These are phyloP conservation scores for Carex pumila DNA, from an alignment of 176 grass and related monocot genomes.

Conservation along the genomic window DNA sequence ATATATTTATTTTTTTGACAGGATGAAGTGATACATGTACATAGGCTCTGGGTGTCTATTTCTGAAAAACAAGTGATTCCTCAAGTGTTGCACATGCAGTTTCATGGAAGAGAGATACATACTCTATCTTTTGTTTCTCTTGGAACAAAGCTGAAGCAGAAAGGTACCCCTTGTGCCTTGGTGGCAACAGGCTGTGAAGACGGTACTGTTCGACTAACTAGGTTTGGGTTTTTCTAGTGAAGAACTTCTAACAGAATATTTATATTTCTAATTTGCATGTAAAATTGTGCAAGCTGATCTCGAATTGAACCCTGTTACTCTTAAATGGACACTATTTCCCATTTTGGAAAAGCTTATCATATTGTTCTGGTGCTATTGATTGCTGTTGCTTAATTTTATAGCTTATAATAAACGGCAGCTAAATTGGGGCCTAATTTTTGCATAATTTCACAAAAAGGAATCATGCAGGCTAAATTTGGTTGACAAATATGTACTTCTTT, in stretches of 20 bases:
- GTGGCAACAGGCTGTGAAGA: conserved; percentile 93
- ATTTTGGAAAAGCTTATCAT: neutral
- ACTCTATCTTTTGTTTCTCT: conserved; percentile 66
- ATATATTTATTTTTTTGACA: conserved; percentile 25
- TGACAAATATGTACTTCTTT: conserved; percentile 10
- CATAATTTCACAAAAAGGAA: neutral
- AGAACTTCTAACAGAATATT: neutral
- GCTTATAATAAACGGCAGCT: neutral
- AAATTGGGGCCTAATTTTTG: neutral
- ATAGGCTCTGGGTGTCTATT: conserved; percentile 43
- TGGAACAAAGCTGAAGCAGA: conserved; percentile 29
- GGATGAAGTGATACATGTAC: conserved; percentile 81
- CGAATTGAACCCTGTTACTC: neutral
- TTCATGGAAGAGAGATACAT: conserved; percentile 93
- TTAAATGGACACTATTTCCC: neutral
- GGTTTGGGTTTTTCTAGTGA: conserved; percentile 27
- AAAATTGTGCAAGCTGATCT: neutral
- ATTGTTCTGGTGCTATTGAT: neutral
- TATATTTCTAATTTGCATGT: neutral
- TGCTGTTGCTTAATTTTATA: neutral
- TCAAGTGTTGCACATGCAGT: conserved; percentile 73
- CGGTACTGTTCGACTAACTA: conserved; percentile 81
- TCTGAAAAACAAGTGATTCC: conserved; percentile 60
- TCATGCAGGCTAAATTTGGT: neutral
- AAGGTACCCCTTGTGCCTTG: conserved; percentile 26